Evolutionary conservation across 2,329 filamentous ascomycete genomes (phyloP), one percentile per base, ranked within the genome.

Genomic region (Aureobasidium sp.): DNA sequence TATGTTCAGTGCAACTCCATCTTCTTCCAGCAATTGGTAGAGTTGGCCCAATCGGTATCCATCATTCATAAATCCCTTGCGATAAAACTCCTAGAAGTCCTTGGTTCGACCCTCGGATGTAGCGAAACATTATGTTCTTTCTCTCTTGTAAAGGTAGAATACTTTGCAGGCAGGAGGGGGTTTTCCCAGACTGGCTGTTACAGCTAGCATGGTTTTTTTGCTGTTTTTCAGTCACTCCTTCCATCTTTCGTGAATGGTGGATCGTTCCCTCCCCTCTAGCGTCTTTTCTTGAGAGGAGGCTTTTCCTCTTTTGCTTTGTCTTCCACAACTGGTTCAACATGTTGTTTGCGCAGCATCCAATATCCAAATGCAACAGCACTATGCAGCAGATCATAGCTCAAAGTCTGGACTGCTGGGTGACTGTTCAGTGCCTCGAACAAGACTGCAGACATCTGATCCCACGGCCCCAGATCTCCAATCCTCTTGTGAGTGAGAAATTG

Each of bases 371-470:
- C 57, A 22, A 67, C 9, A 3, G 49, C 45, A 44, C 66, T 66
- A 33, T 70, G 31, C 0, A 72, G 5, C 29, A 69, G 66, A 63
- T 73, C 71, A 29, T 64, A 67, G 9, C 69, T 68, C 8, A 73
- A 64, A 8, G 70, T 50, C 22, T 65, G 68, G 8, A 73, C 71
- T 8, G 71, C 70, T 11, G 70, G 70, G 61, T 72, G 71, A 50
- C 62, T 65, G 39, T 66, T 63, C 14, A 73, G 44, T n/a, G 65
- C 65, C 17, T 45, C 37, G 22, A 56, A 60, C 45, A 65, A 45
- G 2, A 60, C 54, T 1, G 60, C 62, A 63, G 64, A 63, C 11
- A 63, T 61, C n/a, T 48, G 31, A 1, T 59, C 22, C 56, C n/a
- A 59, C 11, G 37, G 15, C 2, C 37, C 50, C 15, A 54, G 3